Conservation (phyloP, 257 asterid species). For the Galeopsis tetrahit region DNA sequence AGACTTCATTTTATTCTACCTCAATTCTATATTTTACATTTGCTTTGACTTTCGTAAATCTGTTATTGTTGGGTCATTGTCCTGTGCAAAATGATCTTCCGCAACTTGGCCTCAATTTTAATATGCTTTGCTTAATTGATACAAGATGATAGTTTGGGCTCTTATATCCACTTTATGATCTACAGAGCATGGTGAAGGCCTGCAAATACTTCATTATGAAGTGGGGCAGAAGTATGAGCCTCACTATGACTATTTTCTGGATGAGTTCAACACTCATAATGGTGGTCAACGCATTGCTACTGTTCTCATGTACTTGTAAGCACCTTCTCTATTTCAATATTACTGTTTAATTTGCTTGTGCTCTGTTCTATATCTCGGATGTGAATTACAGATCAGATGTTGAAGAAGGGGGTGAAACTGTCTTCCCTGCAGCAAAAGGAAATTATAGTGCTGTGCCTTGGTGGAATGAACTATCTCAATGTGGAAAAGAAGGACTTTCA, state of each 20-base stretch:
- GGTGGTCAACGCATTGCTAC: constrained; percentile 99
- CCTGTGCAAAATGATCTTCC: neutral
- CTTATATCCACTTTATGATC: constrained; percentile 32
- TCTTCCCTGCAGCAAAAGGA: constrained; percentile 93
- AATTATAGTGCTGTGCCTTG: constrained; percentile 82
- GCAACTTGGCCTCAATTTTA: constrained; percentile 4
- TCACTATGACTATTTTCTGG: constrained; percentile 90
- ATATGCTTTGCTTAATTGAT: constrained; percentile 21
- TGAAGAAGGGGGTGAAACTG: constrained; percentile 99
- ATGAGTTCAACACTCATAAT: constrained; percentile 78
- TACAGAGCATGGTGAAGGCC: constrained; percentile 96
- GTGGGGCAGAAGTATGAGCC: constrained; percentile 98
- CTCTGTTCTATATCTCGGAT: constrained; percentile 29
- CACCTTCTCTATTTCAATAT: constrained; percentile 30
- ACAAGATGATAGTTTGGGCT: constrained; percentile 13
- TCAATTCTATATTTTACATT: constrained; percentile 11
- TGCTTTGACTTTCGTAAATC: neutral
- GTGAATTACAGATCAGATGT: constrained; percentile 80
- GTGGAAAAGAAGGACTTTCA: constrained; percentile 90
- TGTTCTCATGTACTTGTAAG: constrained; percentile 95
- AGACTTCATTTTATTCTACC: neutral
- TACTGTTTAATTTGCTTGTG: constrained; percentile 2
- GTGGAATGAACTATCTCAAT: constrained; percentile 96
- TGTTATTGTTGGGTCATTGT: neutral
- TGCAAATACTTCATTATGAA: constrained; percentile 94